These are phyloP conservation scores for Sungouiozyma intestinalis DNA, from an alignment of 805 yeast species.

Conservation along the genomic window DNA sequence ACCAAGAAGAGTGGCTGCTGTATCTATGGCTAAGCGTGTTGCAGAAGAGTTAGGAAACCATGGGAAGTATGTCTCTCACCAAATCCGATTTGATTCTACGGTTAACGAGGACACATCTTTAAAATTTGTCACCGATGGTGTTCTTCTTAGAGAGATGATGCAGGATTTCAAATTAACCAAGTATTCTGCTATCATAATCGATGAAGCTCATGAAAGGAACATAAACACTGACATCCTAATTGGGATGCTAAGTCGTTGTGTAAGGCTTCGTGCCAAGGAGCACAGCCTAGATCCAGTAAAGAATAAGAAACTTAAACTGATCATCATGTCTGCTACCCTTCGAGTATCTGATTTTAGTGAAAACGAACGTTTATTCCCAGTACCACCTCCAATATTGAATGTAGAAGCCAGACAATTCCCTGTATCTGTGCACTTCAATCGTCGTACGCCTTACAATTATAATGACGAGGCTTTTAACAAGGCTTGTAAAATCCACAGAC, in stretches of 20 bases:
- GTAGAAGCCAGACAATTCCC: slow-evolving; percentile 93
- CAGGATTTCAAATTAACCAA: slow-evolving; percentile 68
- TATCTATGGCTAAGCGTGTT: slow-evolving; percentile 81
- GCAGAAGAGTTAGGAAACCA: slow-evolving; percentile 66
- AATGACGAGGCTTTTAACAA: slow-evolving; percentile 79
- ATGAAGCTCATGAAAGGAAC: slow-evolving; percentile 97
- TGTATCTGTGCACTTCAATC: slow-evolving; percentile 82
- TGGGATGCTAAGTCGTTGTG: slow-evolving; percentile 86
- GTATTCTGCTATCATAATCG: slow-evolving; percentile 81
- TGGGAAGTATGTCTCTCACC: slow-evolving; percentile 62
- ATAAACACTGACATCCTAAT: slow-evolving; percentile 91
- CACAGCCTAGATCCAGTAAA: slow-evolving; percentile 37
- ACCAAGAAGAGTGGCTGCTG: slow-evolving; percentile 91
- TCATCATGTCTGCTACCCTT: slow-evolving; percentile 95
- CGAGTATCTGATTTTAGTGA: slow-evolving; percentile 90
- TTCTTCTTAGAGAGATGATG: slow-evolving; percentile 85
- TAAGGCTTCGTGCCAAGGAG: slow-evolving; percentile 55
- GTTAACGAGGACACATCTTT: slow-evolving; percentile 55
- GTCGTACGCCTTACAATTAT: slow-evolving; percentile 67
- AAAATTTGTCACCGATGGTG: slow-evolving; percentile 94
- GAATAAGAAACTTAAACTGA: slow-evolving; percentile 59
- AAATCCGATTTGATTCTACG: slow-evolving; percentile 70
- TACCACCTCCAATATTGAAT: slow-evolving; percentile 77
- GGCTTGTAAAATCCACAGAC: slow-evolving; percentile 74
- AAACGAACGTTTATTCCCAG: slow-evolving; percentile 53